Evolutionary conservation across 176 grass and related monocot species (phyloP), one percentile per base, ranked within the genome.

Genomic region (Chloris gayana): DNA sequence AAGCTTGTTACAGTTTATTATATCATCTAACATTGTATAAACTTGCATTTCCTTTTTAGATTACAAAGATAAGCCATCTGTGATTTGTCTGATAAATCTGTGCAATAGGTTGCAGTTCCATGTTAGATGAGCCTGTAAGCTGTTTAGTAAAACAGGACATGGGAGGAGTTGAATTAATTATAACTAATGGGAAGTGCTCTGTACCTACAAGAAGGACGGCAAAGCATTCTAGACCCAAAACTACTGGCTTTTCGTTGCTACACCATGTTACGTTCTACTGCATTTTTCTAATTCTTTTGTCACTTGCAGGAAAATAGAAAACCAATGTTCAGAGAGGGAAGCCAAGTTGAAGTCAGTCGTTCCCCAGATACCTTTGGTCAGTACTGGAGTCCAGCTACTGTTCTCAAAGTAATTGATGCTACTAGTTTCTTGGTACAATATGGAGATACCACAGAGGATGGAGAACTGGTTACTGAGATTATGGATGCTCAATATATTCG

Each of bases 341-440:
- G 39, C 50, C 37, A 79, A 72, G 74, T 88, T 67, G 75, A 88
- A 88, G 80, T n/a, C n/a, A n/a, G n/a, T n/a, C n/a, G n/a, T n/a
- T n/a, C n/a, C n/a, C n/a, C n/a, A n/a, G n/a, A n/a, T 88, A 74
- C 22, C 10, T 69, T 79, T 0, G 59, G 86, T 1, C 19, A 67
- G 57, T 84, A 32, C 51, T 88, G 80, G 86, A 67, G 27, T 68
- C 86, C 74, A 73, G 86, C 86, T 61, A 83, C 49, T 74, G 69
- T 88, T 83, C 26, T 79, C 24, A 83, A 88, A 78, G 74, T 79
- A 25, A 73, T 88, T 38, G 80, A 51, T 31, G 31, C 69, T 4
- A 41, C 74, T 39, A 68, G 66, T 59, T 83, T 88, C 69, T 79
- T 88, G 19, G 80, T 88, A 47, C 31, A 83, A 1, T 88, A 88